These are phyloP conservation scores for Fistulinella cinereoalba DNA, from an alignment of 1,284 basidiomycete species.

Conservation along the genomic window DNA sequence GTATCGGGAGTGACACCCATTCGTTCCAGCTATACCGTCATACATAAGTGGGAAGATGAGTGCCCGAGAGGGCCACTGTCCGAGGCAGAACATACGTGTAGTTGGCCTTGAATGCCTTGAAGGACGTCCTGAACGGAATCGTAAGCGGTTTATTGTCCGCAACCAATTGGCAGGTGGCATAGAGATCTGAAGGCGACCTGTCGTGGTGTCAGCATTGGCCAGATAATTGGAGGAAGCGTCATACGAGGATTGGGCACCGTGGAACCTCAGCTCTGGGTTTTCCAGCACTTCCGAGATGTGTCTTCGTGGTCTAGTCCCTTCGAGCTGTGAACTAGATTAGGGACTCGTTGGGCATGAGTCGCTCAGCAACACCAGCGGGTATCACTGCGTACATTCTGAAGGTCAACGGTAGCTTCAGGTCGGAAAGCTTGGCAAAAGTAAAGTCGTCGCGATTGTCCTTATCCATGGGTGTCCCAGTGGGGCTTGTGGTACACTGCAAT, in stretches of 20 bases:
- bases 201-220: conserved; percentile 25
- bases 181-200: conserved; percentile 81
- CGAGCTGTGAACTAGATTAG: conserved; percentile 70
- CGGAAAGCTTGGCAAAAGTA: conserved; percentile 85
- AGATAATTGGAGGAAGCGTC: conserved; percentile 26
- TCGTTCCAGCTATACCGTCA: conserved; percentile 81
- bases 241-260: conserved; percentile 76
- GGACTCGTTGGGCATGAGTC: conserved; percentile 7
- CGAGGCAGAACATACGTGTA: conserved; percentile 58
- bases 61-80: too few species aligned
- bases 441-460: conserved; percentile 81
- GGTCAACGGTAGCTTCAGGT: conserved; percentile 83
- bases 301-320: conserved; percentile 69
- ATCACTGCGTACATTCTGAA: conserved; percentile 72
- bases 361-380: conserved; percentile 5
- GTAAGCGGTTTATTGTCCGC: conserved; percentile 93
- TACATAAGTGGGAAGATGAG: not conserved
- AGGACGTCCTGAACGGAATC: conserved; percentile 86
- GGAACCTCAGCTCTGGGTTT: conserved; percentile 73
- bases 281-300: conserved; percentile 75
- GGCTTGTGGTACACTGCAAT: not conserved
- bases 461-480: conserved; percentile 48
- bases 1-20: conserved; percentile 87
- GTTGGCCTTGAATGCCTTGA: conserved; percentile 85
- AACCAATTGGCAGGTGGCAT: conserved; percentile 87